phyloP scores from a whole-genome alignment of 306 rosid genomes.

The Vigna nakashimae region DNA sequence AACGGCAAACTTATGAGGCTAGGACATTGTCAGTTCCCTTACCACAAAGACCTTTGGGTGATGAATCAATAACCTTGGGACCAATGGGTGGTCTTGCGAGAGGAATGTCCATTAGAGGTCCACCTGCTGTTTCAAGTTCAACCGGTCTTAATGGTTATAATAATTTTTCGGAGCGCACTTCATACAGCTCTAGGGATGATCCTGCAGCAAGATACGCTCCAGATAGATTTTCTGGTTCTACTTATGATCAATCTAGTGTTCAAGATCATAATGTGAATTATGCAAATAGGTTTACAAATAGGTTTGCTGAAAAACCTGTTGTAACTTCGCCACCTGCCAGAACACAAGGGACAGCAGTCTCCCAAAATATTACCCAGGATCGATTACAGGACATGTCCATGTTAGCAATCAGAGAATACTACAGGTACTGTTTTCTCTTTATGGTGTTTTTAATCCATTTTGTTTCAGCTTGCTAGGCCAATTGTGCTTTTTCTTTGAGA shows the following conservation, averaged over 20 bases:
- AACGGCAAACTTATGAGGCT: slow-evolving; percentile 70
- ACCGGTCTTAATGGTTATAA: slow-evolving; percentile 67
- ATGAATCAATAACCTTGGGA: slow-evolving; percentile 84
- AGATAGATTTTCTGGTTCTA: slow-evolving; percentile 63
- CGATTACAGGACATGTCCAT: slow-evolving; percentile 61
- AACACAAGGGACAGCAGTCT: slow-evolving; percentile 52
- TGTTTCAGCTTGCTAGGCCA: slow-evolving; percentile 10
- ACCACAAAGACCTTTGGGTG: slow-evolving; percentile 68
- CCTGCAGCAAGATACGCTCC: slow-evolving; percentile 50
- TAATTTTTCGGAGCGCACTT: slow-evolving; percentile 54
- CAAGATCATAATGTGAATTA: slow-evolving; percentile 62
- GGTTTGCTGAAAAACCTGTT: slow-evolving; percentile 56
- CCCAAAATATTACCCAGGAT: slow-evolving; percentile 54
- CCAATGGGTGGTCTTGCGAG: slow-evolving; percentile 96
- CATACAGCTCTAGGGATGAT: slow-evolving; percentile 64
- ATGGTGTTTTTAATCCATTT: slow-evolving; percentile 26
- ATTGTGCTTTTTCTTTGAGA: slow-evolving; percentile 9
- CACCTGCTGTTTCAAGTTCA: slow-evolving; percentile 58
- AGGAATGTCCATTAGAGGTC: slow-evolving; percentile 92
- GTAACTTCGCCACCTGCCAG: slow-evolving; percentile 54
- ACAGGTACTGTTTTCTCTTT: slow-evolving; percentile 62
- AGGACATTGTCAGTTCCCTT: slow-evolving; percentile 70
- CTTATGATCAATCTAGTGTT: slow-evolving; percentile 62
- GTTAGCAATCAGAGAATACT: slow-evolving; percentile 83
- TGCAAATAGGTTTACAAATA: slow-evolving; percentile 63